Evolutionary conservation across 768 basidiomycete genomes (phyloP), one percentile per base, ranked within the genome.

Genomic region (Tricholoma furcatifolium): DNA sequence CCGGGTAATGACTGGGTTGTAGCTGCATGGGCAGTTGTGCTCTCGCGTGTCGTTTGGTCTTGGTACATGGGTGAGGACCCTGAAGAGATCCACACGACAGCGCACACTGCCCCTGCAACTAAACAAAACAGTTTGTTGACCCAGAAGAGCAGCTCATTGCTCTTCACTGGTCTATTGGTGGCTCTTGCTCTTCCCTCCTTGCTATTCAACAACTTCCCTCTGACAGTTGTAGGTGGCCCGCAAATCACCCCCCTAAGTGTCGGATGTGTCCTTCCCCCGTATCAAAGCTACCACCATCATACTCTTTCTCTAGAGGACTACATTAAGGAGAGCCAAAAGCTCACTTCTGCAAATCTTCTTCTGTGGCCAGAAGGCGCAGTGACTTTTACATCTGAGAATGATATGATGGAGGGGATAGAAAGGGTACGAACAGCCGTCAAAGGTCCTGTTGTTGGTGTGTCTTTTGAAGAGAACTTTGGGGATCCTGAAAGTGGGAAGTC

Each of bases 351-450:
- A 0, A 76, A 78, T 38, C 62, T 93, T 14, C 61, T 91, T 14
- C 70, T 93, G 1, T 93, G 91, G 89, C 90, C 91, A 0, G 91
- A 93, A 66, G 84, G 84, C 6, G 89, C 90, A 0, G 82, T 93
- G 0, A 65, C 71, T 1, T 93, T 93, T 62, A 70, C 74, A 31
- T 78, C 75, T 31, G 66, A 67, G 11, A 58, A 56, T 17, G 85
- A 84, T 47, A 78, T 79, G 53, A 66, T 74, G 10, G 68, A 66
- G 3, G 82, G 77, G 0, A 77, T 93, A 51, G 59, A 67, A 2
- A 43, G 56, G 44, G 70, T 91, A 5, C 73, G 69, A 18, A 7
- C 63, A 2, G 55, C 50, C 1, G 61, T 74, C 8, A 58, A 63
- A 5, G 72, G 75, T 6, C 72, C 78, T 4, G 74, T 81, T 59